Conservation (phyloP, 306 rosid genomes). For the Citrullus colocynthis region DNA sequence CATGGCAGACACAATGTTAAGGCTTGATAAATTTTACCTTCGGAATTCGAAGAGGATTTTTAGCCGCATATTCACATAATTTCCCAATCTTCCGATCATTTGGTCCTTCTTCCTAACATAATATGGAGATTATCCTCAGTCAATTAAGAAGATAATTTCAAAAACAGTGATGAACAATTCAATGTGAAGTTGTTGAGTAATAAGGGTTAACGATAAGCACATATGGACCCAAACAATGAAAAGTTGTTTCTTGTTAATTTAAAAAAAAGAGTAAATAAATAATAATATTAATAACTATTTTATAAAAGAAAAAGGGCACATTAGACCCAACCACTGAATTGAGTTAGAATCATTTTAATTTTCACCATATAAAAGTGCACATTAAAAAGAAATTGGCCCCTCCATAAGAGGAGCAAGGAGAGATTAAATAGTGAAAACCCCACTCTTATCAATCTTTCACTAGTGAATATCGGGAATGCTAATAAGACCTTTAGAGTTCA, state of each 20-base stretch:
- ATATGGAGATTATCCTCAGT: slow-evolving; percentile 7
- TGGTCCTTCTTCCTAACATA: slow-evolving; percentile 71
- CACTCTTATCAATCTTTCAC: not conserved
- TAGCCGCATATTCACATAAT: slow-evolving; percentile 78
- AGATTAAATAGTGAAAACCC: not conserved
- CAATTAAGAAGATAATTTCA: not conserved
- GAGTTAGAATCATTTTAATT: not conserved
- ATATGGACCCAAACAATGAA: not conserved
- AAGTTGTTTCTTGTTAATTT: not conserved
- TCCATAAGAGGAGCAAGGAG: not conserved
- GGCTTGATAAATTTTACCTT: slow-evolving; percentile 30
- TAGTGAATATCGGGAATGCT: not conserved
- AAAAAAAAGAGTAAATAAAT: not conserved
- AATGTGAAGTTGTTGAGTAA: not conserved
- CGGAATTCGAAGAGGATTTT: slow-evolving; percentile 91
- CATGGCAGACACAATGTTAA: not conserved
- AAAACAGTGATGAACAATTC: not conserved
- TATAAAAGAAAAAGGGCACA: not conserved
- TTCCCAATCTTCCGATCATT: slow-evolving; percentile 89
- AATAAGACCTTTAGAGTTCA: not conserved
- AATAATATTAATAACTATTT: not conserved
- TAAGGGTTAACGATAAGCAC: not conserved
- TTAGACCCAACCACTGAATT: not conserved
- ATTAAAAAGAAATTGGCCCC: not conserved
- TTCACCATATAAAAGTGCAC: not conserved